Evolutionary conservation across 192 early-diverging fungal species (phyloP).

Genomic region (Dimargaris xerosporica): DNA sequence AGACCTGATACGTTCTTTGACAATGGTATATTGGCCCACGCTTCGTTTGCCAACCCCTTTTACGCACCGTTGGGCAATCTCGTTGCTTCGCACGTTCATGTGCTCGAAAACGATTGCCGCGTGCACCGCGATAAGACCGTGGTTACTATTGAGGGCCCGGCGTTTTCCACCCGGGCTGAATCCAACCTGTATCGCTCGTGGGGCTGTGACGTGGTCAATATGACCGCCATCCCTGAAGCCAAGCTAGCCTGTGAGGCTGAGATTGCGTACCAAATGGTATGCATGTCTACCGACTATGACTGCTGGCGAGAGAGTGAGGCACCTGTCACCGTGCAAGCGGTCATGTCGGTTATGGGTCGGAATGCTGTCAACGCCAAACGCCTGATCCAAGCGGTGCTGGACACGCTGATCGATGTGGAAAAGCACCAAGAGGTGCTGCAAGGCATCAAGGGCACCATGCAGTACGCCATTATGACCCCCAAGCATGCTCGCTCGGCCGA

Average conservation of each 20-base stretch:
- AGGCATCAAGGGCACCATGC: background rate
- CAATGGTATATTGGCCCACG: constrained; percentile 78
- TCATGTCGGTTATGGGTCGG: constrained; percentile 73
- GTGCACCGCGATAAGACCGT: constrained; percentile 74
- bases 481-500: background rate
- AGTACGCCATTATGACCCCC: constrained; percentile 8
- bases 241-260: constrained; percentile 97
- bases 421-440: background rate
- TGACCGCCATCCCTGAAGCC: constrained; percentile 90
- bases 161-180: constrained; percentile 95
- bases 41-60: constrained; percentile 89
- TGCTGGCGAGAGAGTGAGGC: constrained; percentile 68
- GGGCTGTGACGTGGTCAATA: constrained; percentile 94
- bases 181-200: constrained; percentile 89
- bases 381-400: constrained; percentile 60
- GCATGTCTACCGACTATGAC: constrained; percentile 99
- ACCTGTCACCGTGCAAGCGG: constrained; percentile 68
- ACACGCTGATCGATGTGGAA: constrained; percentile 44
- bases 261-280: constrained; percentile 96
- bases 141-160: constrained; percentile 97
- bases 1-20: constrained; percentile 91
- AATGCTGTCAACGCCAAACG: constrained; percentile 74
- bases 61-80: constrained; percentile 54
- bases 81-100: constrained; percentile 38
- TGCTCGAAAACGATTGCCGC: constrained; percentile 11